These are phyloP conservation scores for Taiozyma sp. DNA, from an alignment of 1,139 yeast genomes.

Conservation along the genomic window DNA sequence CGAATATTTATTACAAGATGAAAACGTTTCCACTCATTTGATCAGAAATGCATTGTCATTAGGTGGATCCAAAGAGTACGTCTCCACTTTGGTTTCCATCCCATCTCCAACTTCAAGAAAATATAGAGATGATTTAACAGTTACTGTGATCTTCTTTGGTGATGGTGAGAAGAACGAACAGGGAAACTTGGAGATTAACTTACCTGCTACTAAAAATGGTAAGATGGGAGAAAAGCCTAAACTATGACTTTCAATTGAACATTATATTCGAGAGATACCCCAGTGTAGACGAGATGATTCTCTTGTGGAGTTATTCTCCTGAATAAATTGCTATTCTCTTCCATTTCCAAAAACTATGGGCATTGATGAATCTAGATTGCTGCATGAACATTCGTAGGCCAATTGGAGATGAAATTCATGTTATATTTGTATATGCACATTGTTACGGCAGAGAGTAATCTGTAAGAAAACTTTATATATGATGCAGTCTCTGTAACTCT, in stretches of 20 bases:
- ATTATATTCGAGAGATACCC: too few species aligned
- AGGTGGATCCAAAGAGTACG: slow-evolving; percentile 77
- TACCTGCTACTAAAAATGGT: slow-evolving; percentile 18
- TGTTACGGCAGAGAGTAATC: too few species aligned
- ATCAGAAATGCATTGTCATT: slow-evolving; percentile 94
- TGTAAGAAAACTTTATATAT: too few species aligned
- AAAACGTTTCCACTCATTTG: slow-evolving; percentile 86
- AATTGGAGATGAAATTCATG: too few species aligned
- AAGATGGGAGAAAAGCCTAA: slow-evolving; percentile 11
- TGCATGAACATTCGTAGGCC: too few species aligned
- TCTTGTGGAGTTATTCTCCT: too few species aligned
- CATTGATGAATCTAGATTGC: too few species aligned
- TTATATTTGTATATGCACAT: too few species aligned
- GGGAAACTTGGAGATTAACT: slow-evolving; percentile 14
- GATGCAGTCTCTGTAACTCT: too few species aligned
- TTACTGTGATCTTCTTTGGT: slow-evolving; percentile 91
- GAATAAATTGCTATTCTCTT: too few species aligned
- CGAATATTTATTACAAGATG: slow-evolving; percentile 63
- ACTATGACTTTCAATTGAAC: neutral
- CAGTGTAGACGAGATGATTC: too few species aligned
- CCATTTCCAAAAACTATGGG: too few species aligned
- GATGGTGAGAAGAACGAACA: slow-evolving; percentile 37
- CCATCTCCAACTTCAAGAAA: slow-evolving; percentile 92
- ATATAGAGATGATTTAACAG: slow-evolving; percentile 93
- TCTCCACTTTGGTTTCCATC: slow-evolving; percentile 80